Evolutionary conservation across 2,329 filamentous ascomycete genomes (phyloP), one percentile per base, ranked within the genome.

Genomic region (Aspergillus awamori): DNA sequence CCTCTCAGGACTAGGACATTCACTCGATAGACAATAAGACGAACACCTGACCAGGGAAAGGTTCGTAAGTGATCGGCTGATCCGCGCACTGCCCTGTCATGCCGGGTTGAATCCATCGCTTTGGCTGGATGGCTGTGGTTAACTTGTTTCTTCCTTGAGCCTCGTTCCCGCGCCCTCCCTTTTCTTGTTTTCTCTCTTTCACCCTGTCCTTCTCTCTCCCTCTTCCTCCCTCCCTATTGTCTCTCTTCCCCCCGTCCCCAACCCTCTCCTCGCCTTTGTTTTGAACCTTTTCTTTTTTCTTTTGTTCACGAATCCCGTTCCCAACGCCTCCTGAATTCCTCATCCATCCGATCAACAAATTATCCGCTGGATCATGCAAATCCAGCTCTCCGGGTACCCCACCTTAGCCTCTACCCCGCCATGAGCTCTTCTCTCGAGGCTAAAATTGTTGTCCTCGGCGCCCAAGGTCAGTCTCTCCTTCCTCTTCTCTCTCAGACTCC

Each of bases 391-490:
- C 49, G 52, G 63, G 54, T 49, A 59, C 61, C 68, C 68, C 70
- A 65, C 67, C 63, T 63, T 68, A 65, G 63, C 65, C 54, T 69
- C 68, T 65, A 69, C 65, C 69, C 69, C 73, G 69, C 70, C 66
- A 82, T 81, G 79, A 80, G 77, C 67, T 80, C 75, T 64, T 80
- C 76, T 56, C 78, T 82, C 53, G 81, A 83, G 72, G 81, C 82
- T 58, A 84, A 83, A 70, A 81, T 83, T 51, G 82, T 83, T 61
- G 80, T 84, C 54, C 75, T 84, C 10, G 82, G 82, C 66, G 78
- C 79, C 45, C 81, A 83, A 72, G 80, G 80, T 82, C 69, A 47
- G 64, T 66, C 33, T 26, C 24, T 11, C 38, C n/a, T 33, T 15
- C n/a, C 43, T 24, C 26, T 17, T 45, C n/a, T 20, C 39, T 20